Base-by-base conservation (phyloP, 805 yeast species). In the Suhomyces sp. region DNA sequence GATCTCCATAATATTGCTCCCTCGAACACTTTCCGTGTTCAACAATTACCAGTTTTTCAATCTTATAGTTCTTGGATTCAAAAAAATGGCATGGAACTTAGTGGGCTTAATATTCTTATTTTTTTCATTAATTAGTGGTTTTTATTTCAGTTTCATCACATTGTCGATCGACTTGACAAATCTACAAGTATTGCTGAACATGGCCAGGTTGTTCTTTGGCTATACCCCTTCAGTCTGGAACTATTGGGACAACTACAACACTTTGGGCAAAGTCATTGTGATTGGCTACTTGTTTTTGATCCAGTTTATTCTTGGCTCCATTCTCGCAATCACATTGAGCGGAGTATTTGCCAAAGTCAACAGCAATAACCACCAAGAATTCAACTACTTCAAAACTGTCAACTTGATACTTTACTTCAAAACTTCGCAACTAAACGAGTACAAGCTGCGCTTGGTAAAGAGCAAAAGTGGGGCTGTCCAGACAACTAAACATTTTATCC, bases 201-300 rank as follows among this genome's bases (percentile, higher is more conserved):
- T 80, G 71, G 62, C 80, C 44, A 78, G 79, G 60, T 68, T 81
- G 3, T 72, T 81, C 54, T 81, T 80, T 60, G 85, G 85, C 0
- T 81, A 78, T 60, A 81, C 85, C 1, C 85, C 85, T 0, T 79
- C 84, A 0, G 84, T 81, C 3, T 81, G 85, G 85, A 71, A 72
- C 44, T 77, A 76, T 49, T 81, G 85, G 85, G 64, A 68, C 35
- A 66, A 70, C 48, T 81, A 78, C 57, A 74, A 80, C 40, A 55
- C 65, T 1, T 60, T 80, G 40, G 85, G 85, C 0, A 68, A 77
- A 35, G 55, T 65, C n/a, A 69, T 80, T 20, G 75, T 78, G 52
- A 68, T 81, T 60, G 69, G 77, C n/a, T 81, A 78, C 58, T 68
- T 81, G 24, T 80, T 80, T 54, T 68, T 81, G 55, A 77, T 79